These are phyloP conservation scores for Spizellomyces sp. DNA, from an alignment of 192 early-diverging fungal genomes.

Conservation along the genomic window DNA sequence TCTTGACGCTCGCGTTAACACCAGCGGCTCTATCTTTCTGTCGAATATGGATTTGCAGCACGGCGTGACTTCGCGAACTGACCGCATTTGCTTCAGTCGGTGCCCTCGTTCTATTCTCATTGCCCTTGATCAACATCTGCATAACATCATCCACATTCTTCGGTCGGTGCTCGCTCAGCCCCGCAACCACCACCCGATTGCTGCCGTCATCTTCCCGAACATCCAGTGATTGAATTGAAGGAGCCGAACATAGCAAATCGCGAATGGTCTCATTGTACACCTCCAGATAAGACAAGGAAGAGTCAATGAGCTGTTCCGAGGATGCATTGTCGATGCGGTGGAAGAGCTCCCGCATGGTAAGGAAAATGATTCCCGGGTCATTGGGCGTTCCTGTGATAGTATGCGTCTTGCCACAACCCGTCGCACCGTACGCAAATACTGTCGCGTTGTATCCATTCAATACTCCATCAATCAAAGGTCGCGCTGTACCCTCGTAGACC, in stretches of 20 bases:
- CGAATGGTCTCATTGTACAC: slow-evolving; percentile 68
- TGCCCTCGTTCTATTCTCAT: slow-evolving; percentile 74
- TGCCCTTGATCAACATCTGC: slow-evolving; percentile 54
- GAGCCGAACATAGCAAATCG: slow-evolving; percentile 51
- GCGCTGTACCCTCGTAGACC: slow-evolving; percentile 70
- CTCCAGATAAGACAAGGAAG: slow-evolving; percentile 56
- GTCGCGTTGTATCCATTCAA: slow-evolving; percentile 84
- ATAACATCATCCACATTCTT: slow-evolving; percentile 60
- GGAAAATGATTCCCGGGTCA: slow-evolving; percentile 71
- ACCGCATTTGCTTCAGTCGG: slow-evolving; percentile 75
- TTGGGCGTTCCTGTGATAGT: slow-evolving; percentile 71
- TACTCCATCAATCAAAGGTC: slow-evolving; percentile 67
- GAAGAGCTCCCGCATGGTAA: slow-evolving; percentile 61
- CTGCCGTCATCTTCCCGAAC: slow-evolving; percentile 72
- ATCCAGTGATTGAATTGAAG: slow-evolving; percentile 49
- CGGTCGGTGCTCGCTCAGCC: slow-evolving; percentile 62
- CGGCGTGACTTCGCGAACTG: slow-evolving; percentile 76
- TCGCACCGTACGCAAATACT: slow-evolving; percentile 82
- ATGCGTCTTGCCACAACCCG: slow-evolving; percentile 87
- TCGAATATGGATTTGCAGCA: slow-evolving; percentile 64
- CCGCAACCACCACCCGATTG: slow-evolving; percentile 68
- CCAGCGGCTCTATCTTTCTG: slow-evolving; percentile 10
- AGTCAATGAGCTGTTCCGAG: slow-evolving; percentile 27
- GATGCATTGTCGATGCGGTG: slow-evolving; percentile 20
- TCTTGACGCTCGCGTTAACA: not conserved